Percentiles rank a stretch among this genome's conserved stretches.
Evolutionary conservation across 352 stramenopile genomes (phyloP).

Genomic region (Lagenidium giganteum): DNA sequence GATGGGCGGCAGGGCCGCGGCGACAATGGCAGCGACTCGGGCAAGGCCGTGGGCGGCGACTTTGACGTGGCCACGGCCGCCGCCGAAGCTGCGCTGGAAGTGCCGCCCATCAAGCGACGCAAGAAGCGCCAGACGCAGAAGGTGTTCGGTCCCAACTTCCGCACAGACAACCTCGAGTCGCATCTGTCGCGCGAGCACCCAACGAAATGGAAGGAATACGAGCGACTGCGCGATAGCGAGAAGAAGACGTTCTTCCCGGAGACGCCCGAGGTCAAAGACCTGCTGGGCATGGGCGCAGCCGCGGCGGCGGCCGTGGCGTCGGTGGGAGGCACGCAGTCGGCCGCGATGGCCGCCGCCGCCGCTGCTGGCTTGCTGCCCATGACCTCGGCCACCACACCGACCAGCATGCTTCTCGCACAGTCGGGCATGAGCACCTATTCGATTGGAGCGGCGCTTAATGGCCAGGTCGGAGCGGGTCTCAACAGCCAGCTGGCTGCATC

Average conservation of each 20-base stretch:
- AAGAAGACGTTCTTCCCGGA: slow-evolving; percentile 46
- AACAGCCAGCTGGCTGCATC: too few relatives aligned
- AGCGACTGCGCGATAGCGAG: slow-evolving; percentile 33
- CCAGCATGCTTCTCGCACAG: background rate
- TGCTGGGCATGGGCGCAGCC: slow-evolving; percentile 1
- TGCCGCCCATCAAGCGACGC: slow-evolving; percentile 28
- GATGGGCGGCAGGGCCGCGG: slow-evolving; percentile 1
- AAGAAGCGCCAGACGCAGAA: slow-evolving; percentile 63
- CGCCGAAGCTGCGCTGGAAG: slow-evolving; percentile 12
- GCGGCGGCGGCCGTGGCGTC: background rate
- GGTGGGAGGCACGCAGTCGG: slow-evolving; percentile 6
- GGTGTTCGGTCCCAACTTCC: slow-evolving; percentile 51
- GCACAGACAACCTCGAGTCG: slow-evolving; percentile 51
- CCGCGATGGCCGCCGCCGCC: background rate
- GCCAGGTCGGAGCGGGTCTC: too few relatives aligned
- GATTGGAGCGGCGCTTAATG: too few relatives aligned
- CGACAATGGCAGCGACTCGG: background rate
- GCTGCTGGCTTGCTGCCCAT: too few relatives aligned
- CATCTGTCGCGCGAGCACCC: slow-evolving; percentile 45
- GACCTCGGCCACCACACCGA: background rate
- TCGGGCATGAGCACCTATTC: too few relatives aligned
- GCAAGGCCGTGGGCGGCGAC: slow-evolving; percentile 2
- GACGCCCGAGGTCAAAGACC: slow-evolving; percentile 19
- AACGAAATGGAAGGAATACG: slow-evolving; percentile 43
- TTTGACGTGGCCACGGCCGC: slow-evolving; percentile 9